phyloP scores from a whole-genome alignment of 257 asterid species.

The Ocimum tenuiflorum region DNA sequence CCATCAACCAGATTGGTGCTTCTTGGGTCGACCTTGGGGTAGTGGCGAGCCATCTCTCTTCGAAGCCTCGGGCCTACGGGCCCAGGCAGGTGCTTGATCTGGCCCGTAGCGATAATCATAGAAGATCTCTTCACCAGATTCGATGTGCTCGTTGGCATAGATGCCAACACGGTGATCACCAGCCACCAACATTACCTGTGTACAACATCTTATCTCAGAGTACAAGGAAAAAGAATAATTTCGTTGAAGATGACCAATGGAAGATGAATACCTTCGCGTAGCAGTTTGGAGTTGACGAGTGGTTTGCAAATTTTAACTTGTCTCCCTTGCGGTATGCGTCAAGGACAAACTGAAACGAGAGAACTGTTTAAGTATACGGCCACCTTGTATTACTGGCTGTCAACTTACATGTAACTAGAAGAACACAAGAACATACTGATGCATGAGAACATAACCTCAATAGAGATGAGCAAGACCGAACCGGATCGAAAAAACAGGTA shows the following conservation, averaged over 20 bases:
- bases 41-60: slow-evolving; percentile 53
- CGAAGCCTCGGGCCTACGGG: slow-evolving; percentile 61
- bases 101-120: slow-evolving; percentile 94
- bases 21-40: slow-evolving; percentile 74
- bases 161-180: slow-evolving; percentile 99
- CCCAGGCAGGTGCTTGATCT: slow-evolving; percentile 89
- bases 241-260: neutral
- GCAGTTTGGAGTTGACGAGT: slow-evolving; percentile 88
- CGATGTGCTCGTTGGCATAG: slow-evolving; percentile 77
- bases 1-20: slow-evolving; percentile 70
- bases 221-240: neutral
- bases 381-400: too few relatives aligned
- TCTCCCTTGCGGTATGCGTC: slow-evolving; percentile 97
- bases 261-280: slow-evolving; percentile 68
- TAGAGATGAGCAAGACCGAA: too few relatives aligned
- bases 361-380: neutral
- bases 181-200: slow-evolving; percentile 80
- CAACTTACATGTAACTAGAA: too few relatives aligned
- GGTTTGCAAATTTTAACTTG: slow-evolving; percentile 94
- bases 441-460: neutral
- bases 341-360: slow-evolving; percentile 66
- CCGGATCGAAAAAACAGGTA: too few relatives aligned
- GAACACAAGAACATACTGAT: neutral
- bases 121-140: slow-evolving; percentile 80
- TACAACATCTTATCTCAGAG: slow-evolving; percentile 2